Base-by-base conservation (phyloP, 352 stramenopile species). In the Plasmopara halstedii region DNA sequence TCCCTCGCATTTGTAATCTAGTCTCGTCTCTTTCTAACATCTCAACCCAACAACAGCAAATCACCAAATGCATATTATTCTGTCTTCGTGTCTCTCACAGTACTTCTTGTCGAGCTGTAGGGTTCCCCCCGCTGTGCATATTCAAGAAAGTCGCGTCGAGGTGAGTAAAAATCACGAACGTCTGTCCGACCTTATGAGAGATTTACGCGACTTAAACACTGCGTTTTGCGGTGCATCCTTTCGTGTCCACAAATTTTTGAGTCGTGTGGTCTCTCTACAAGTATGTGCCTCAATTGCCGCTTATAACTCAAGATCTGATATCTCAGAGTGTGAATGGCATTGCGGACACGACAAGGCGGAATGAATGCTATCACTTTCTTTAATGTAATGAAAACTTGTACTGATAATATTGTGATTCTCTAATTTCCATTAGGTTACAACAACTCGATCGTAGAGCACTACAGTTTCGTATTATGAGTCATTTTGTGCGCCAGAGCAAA, bases 401-500 rank as follows among this genome's bases (percentile, higher is more conserved):
- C 13, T 45, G 4, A 21, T 45, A 10, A 6, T 19, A 20, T 22
- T 39, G n/a, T n/a, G 11, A 18, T 35, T 2, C 2, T n/a, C 14
- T 29, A 8, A 17, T 2, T 35, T 35, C 8, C 31, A 20, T 20
- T 31, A 62, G 55, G 53, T 39, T 36, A 32, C 2, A 6, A 32
- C 21, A 42, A 32, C 21, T 31, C 31, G 31, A 23, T 27, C 27
- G 27, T 20, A n/a, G n/a, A n/a, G n/a, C n/a, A n/a, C n/a, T n/a
- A n/a, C n/a, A 42, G 37, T 21, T 17, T 50, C 21, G 25, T 53
- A 86, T 31, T 45, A 97, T 96, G 89, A 95, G 81, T 56, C 80
- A 96, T 64, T 96, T 97, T 61, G 89, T 99, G 51, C 88, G 95
- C 36, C 84, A 91, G 64, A 98, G 91, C 42, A 98, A 99, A 62